phyloP scores from a whole-genome alignment of 352 stramenopile species.

The Vaucheria bursata region DNA sequence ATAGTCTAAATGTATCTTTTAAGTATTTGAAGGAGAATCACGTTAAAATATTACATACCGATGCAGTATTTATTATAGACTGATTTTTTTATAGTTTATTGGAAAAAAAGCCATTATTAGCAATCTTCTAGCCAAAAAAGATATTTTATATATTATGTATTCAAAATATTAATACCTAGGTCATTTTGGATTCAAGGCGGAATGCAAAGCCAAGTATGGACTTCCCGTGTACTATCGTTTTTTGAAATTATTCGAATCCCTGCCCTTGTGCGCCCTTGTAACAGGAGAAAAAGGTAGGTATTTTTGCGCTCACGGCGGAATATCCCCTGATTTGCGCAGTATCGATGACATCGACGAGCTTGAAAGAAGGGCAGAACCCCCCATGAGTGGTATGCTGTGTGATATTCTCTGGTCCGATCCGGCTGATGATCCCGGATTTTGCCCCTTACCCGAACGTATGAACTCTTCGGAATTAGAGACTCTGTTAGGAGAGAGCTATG shows the following conservation, averaged over 20 bases:
- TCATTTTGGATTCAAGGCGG: conserved; percentile 49
- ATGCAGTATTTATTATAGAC: no score
- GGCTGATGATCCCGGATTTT: conserved; percentile 22
- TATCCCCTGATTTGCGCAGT: conserved; percentile 71
- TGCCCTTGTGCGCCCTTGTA: conserved; percentile 45
- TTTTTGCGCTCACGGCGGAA: conserved; percentile 24
- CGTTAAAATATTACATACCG: no score
- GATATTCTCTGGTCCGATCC: conserved; percentile 95
- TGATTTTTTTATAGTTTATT: no score
- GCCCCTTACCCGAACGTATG: not conserved
- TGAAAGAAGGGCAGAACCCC: conserved; percentile 36
- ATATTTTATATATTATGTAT: no score
- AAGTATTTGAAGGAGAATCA: no score
- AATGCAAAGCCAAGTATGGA: conserved; percentile 52
- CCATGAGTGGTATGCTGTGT: conserved; percentile 79
- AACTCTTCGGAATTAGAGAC: conserved; percentile 22
- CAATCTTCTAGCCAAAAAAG: no score
- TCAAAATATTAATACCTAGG: no score
- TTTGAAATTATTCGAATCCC: conserved; percentile 42
- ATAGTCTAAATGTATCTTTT: no score
- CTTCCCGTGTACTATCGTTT: conserved; percentile 47
- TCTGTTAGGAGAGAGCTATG: conserved; percentile 13
- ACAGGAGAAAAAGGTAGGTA: conserved; percentile 37
- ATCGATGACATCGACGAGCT: conserved; percentile 53
- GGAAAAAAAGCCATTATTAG: no score